Base-by-base conservation (phyloP, 192 early-diverging fungal species). In the Funneliformis mosseae region DNA sequence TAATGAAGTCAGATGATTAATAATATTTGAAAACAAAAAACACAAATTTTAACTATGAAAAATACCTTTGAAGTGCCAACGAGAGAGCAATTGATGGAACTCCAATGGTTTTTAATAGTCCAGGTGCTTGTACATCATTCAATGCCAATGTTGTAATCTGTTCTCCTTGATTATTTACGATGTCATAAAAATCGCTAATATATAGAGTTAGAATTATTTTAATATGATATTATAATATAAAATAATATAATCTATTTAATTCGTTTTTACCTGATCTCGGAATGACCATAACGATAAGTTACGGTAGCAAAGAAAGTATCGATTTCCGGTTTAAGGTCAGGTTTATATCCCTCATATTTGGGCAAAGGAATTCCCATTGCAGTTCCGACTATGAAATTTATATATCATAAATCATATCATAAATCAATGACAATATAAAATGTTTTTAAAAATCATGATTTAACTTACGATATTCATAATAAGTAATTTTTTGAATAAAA, bases 271-370 rank as follows among this genome's bases (percentile, higher is more conserved):
- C 50, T 55, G 16, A 55, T 4, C 21, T 55, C 50, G 21, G 50
- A 55, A 55, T 55, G 50, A 55, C 50, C 50, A 55, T 55, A 55
- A 7, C 50, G 50, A 55, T 55, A 55, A 21, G 50, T 73, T 48
- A 73, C 71, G 0, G 71, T 73, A 4, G 41, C 16, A 48, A 73
- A 73, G 46, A 73, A 73, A 25, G 71, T 27, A 5, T 73, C 71
- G n/a, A 73, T 43, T 10, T 4, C 33, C 46, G 71, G 71, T 10
- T 2, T 18, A 8, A 73, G 10, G 0, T 45, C 23, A 5, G 41
- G n/a, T 8, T 73, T 73, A 23, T 73, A 73, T n/a, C 41, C 71
- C 8, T 33, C 21, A 45, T 73, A 73, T 45, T 25, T 14, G 21
- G 71, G 71, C 11, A 73, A 43, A 42, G 71, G 71, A 48, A n/a